Base-by-base conservation (phyloP, 805 yeast species). In the Teunomyces barrocoloradensis region DNA sequence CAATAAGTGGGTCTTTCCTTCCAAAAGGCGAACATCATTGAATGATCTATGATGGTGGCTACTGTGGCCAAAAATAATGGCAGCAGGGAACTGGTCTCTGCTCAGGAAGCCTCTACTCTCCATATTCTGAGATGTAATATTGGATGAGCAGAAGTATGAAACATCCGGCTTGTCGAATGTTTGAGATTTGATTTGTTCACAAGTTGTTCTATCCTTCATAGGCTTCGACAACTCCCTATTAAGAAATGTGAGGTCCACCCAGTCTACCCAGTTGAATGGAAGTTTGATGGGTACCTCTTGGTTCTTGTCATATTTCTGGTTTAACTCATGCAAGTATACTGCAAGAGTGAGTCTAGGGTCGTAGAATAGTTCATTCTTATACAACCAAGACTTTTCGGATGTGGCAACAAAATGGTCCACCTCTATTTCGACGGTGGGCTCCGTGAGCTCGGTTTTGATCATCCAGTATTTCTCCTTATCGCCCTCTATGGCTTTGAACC, bases 251-350 rank as follows among this genome's bases (percentile, higher is more conserved):
- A 78, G 64, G 48, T 79, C 82, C 3, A 71, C 69, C 77, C 82
- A 79, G 56, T 80, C 84, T 47, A 68, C 69, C 84, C 84, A 80
- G 53, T 78, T 79, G 60, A 80, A 79, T 0, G 80, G 52, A 1
- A 54, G 47, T 7, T 46, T 48, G 10, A 39, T 70, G 49, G 38
- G 57, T 42, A 21, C 52, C 15, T 50, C 58, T 49, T 52, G 15
- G 10, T 27, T 29, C 20, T 21, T 11, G 27, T 40, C 15, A n/a
- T 32, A 34, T n/a, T 27, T 28, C 21, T 10, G 7, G 37, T 44
- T 23, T 15, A 57, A 43, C 45, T 53, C 43, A 30, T 53, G 47
- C 45, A 52, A 57, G 49, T 62, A 62, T n/a, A 62, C 27, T 6
- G 56, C 64, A 38, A 62, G 42, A 13, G 66, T 62, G 47, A 61